Base-by-base conservation (phyloP, 805 yeast species). In the Yamadazyma philogaea region DNA sequence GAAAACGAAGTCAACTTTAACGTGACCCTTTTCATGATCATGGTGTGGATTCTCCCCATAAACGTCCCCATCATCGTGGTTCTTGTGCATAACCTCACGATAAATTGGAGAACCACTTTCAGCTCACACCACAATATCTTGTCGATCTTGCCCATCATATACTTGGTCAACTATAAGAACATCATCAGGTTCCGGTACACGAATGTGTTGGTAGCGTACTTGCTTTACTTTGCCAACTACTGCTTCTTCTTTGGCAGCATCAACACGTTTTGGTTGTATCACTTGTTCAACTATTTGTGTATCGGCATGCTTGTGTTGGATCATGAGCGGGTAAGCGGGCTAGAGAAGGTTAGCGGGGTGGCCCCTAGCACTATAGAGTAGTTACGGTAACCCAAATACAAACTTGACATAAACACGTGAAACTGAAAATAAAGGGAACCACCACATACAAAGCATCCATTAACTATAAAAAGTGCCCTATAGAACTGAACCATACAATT, bases 241-340 rank as follows among this genome's bases (percentile, higher is more conserved):
- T 66, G 84, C 33, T 60, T 85, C 42, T 54, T 87, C 7, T 87
- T 81, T 61, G 96, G 96, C 2, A 72, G 84, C 5, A 75, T 90
- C 55, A 85, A 87, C 54, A 72, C 91, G n/a, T 90, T 78, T 61
- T 87, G 90, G 86, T 64, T 89, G 36, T 93, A 89, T 53, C 85
- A 86, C 56, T 60, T 88, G 39, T 74, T 84, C 42, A 88, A 88
- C 59, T 58, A 83, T 14, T 63, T 82, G 41, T 73, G 81, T 57
- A 74, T 82, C 34, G 70, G 82, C 74, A 50, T 78, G 28, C n/a
- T 42, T 7, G 39, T 42, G n/a, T 16, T 26, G 14, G 45, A 34
- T 17, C 28, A 14, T 7, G 36, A 30, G 27, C 30, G 39, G 43
- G 17, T 19, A 19, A 14, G 33, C 28, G 15, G 17, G 18, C n/a